Percentiles rank a stretch among this genome's conserved stretches.
Conservation (phyloP, 495 filamentous ascomycete genomes). For the Terfezia claveryi region DNA sequence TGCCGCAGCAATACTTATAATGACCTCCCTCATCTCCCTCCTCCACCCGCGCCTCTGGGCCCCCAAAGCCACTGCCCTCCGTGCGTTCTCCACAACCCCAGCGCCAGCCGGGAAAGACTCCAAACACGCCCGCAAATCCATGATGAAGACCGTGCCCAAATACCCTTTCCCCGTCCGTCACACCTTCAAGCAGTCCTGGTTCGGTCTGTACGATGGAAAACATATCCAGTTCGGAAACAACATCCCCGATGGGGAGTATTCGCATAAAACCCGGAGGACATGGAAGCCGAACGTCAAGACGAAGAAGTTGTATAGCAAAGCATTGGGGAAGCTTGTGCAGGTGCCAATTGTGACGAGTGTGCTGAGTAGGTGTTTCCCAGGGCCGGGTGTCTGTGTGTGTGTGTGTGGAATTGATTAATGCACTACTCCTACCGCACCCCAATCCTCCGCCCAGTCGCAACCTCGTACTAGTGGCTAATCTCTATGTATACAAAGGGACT, state of each 20-base stretch:
- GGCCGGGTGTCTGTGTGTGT: too few relatives aligned
- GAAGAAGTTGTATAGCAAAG: constrained; percentile 50
- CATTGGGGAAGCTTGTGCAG: constrained; percentile 40
- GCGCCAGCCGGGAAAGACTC: constrained; percentile 22
- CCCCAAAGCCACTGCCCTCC: not conserved
- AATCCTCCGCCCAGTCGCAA: too few relatives aligned
- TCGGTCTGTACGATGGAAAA: constrained; percentile 58
- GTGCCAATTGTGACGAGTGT: constrained; percentile 56
- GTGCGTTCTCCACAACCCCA: not conserved
- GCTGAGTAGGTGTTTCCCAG: constrained; percentile 26
- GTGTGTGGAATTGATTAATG: too few relatives aligned
- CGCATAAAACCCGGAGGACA: constrained; percentile 53
- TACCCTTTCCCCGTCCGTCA: constrained; percentile 70
- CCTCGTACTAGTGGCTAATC: too few relatives aligned
- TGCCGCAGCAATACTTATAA: too few relatives aligned
- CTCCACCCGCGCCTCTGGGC: not conserved
- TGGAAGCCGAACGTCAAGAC: constrained; percentile 78
- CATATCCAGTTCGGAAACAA: constrained; percentile 81
- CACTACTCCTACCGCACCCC: too few relatives aligned
- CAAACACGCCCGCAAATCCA: constrained; percentile 15
- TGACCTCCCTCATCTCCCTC: not conserved
- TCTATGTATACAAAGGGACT: constrained; percentile 24
- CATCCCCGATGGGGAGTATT: constrained; percentile 48
- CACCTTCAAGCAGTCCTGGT: constrained; percentile 70
- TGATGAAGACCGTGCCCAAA: constrained; percentile 30